Base-by-base conservation (phyloP, 352 stramenopile species). In the Globisporangium middletonii region DNA sequence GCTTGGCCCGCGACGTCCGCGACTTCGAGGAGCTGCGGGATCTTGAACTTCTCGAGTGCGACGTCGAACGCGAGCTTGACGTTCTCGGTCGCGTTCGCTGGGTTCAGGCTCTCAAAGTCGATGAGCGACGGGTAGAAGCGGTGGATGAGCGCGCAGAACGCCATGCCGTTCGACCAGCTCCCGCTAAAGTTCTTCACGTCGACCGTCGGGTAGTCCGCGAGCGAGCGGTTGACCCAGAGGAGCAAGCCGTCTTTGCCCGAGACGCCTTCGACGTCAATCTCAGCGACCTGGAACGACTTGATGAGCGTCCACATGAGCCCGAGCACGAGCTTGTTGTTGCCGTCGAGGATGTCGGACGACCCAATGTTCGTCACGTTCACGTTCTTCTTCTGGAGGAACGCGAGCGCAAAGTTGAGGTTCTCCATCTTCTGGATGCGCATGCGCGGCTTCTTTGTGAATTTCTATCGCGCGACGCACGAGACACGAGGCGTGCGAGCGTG, bases 401-500 rank as follows among this genome's bases (percentile, higher is more conserved):
- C 81, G 62, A 97, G 94, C 50, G 87, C 79, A 57, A 96, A 87
- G 74, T 96, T 96, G 18, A 94, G 68, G 63, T 96, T 96, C 68
- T 97, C 89, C 71, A 96, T 91, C 73, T 96, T 96, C 62, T 97
- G 89, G 69, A 97, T 97, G 51, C 88, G 83, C 81, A 96, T 96
- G 62, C 88, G 88, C 59, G 86, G 86, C 58, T 95, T 92, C 71
- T 90, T 92, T 80, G 95, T 96, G 73, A 90, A 94, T 82, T 94
- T 96, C 78, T 94, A 48, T 15, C 48, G 23, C 19, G n/a, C 11
- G 23, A 23, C 23, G 15, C 41, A n/a, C 5, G 41, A n/a, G 16
- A 16, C 16, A 9, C 19, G 42, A 23, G 19, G 42, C 15, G 42
- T 26, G 42, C 11, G 41, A 45, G 41, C 15, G 11, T 8, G 8